These are phyloP conservation scores for Lentinula guzmanii DNA, from an alignment of 768 basidiomycete species.

Conservation along the genomic window DNA sequence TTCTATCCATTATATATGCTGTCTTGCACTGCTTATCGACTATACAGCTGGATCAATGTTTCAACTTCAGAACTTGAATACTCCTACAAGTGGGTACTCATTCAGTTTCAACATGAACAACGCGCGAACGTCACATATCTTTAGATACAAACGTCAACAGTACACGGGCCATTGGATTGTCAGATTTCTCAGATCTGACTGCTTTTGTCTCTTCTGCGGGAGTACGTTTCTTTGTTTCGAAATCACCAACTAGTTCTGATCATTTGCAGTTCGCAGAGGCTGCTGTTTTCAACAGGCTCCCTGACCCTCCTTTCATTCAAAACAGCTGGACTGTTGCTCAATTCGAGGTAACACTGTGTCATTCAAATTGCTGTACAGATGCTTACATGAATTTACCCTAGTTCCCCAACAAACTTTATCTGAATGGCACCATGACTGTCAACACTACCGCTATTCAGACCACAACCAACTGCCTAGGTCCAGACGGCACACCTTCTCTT, in stretches of 20 bases:
- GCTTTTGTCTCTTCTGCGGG: constrained; percentile 59
- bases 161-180: constrained; percentile 36
- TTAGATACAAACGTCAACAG: constrained; percentile 28
- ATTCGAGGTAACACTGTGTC: constrained; percentile 34
- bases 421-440: constrained; percentile 49
- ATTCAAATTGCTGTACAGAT: not conserved
- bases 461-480: constrained; percentile 38
- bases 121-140: not conserved
- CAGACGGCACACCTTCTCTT: constrained; percentile 22
- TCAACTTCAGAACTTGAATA: constrained; percentile 24
- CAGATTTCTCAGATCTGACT: constrained; percentile 36
- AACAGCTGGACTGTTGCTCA: constrained; percentile 47
- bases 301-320: constrained; percentile 54
- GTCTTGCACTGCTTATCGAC: constrained; percentile 10
- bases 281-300: constrained; percentile 35
- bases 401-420: constrained; percentile 33
- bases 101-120: not conserved
- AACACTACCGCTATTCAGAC: constrained; percentile 49
- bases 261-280: constrained; percentile 32
- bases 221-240: constrained; percentile 21
- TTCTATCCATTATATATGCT: constrained; percentile 7
- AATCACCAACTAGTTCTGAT: not conserved
- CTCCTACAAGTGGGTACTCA: constrained; percentile 16
- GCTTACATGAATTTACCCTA: constrained; percentile 14
- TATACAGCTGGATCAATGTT: constrained; percentile 36